These are phyloP conservation scores for Bipolaris gigantea DNA, from an alignment of 2,329 filamentous ascomycete genomes.

Conservation along the genomic window DNA sequence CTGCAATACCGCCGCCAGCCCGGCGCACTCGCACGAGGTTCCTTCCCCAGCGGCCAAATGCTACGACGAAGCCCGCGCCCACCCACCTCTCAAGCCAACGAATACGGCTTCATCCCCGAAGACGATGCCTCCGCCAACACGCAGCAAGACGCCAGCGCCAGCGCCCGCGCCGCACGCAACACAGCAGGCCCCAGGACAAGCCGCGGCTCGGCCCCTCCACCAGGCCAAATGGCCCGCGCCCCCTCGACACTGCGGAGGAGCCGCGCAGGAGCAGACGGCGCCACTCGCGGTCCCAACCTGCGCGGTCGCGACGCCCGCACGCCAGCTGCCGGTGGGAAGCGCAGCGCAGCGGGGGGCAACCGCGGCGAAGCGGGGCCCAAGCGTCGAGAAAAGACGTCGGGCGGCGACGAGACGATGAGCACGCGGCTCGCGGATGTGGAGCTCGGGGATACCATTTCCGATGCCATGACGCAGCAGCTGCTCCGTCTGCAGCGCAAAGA, in stretches of 20 bases:
- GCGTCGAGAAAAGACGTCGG: conserved; percentile 23
- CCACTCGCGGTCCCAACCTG: conserved; percentile 27
- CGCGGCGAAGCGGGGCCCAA: conserved; percentile 21
- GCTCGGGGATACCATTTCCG: conserved; percentile 23
- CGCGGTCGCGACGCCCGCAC: conserved; percentile 23
- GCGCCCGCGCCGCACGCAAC: conserved; percentile 16
- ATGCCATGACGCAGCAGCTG: conserved; percentile 39
- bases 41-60: conserved; percentile 25
- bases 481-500: conserved; percentile 39
- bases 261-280: conserved; percentile 12
- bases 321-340: conserved; percentile 8
- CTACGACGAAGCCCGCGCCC: conserved; percentile 4
- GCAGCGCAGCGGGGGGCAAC: conserved; percentile 5
- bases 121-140: not conserved
- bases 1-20: conserved; percentile 29
- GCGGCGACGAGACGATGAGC: conserved; percentile 1
- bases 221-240: conserved; percentile 37
- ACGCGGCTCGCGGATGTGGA: conserved; percentile 12
- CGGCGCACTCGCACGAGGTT: conserved; percentile 24
- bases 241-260: conserved; percentile 30
- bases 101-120: conserved; percentile 10
- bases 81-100: not conserved
- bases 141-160: conserved; percentile 8
- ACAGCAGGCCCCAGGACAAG: conserved; percentile 10
- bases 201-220: conserved; percentile 18